Evolutionary conservation across 225 moss, liverwort and hornwort genomes (phyloP).

Genomic region (Neckera pumila): DNA sequence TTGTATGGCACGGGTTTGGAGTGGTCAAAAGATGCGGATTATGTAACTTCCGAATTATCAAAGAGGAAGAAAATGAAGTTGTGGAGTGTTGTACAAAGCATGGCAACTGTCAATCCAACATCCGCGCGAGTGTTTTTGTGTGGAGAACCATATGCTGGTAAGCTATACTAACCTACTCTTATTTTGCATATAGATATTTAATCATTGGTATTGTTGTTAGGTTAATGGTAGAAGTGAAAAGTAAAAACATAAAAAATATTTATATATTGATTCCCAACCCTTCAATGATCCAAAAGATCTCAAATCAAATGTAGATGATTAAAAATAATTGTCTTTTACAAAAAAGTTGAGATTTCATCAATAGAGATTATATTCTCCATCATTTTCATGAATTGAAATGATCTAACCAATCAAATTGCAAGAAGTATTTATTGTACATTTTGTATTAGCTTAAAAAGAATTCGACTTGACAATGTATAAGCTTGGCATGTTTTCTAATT

Average conservation of each 20-base stretch:
- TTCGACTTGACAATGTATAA: fast-evolving
- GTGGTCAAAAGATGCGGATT: fast-evolving
- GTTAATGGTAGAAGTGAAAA: too few species aligned
- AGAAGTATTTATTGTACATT: not conserved
- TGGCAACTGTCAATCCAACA: not conserved
- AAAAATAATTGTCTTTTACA: not conserved
- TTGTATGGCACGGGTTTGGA: fast-evolving
- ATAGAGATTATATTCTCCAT: not conserved
- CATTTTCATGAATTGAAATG: fast-evolving
- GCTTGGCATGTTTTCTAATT: fast-evolving
- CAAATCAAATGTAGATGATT: not conserved
- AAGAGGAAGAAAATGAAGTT: not conserved
- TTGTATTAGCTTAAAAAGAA: not conserved
- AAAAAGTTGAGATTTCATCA: fast-evolving
- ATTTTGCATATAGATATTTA: not conserved
- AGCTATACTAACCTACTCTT: not conserved
- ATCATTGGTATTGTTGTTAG: too few species aligned
- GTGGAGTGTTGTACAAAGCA: not conserved
- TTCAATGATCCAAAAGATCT: not conserved
- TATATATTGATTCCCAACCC: not conserved
- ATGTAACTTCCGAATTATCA: not conserved
- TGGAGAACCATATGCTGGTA: not conserved
- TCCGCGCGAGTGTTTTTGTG: not conserved
- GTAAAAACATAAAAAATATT: fast-evolving
- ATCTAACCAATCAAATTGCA: not conserved